Evolutionary conservation across 345 rosid genomes (phyloP), one percentile per base, ranked within the genome.

Genomic region (Pistacia atlantica): DNA sequence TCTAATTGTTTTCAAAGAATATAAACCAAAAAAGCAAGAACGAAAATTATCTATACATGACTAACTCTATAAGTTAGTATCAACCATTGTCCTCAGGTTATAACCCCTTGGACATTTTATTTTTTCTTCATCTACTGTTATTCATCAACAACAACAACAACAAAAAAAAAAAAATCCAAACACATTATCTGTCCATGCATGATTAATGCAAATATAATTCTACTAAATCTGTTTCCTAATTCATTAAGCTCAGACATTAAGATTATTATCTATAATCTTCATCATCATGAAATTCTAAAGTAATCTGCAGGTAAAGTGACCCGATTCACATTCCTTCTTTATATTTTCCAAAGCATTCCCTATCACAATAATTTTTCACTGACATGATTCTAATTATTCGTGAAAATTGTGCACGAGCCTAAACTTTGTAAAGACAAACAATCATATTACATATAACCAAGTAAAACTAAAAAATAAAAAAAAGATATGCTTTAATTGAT

Each of bases 351-450:
- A 48, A 11, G 17, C 16, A 45, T 28, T 31, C 10, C 5, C 4
- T 0, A 6, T 37, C 8, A 8, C n/a, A 5, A 52, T 14, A 62
- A 49, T 28, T 61, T 38, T 38, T 33, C 42, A 46, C 20, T 42
- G 22, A 72, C 3, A 49, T 31, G 49, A 61, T 46, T 73, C 31
- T 28, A 46, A 28, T 72, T 11, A 46, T 48, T 31, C 76, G 17
- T n/a, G 16, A 56, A 37, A 56, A 37, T 8, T 70, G 12, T 58
- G 73, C 73, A 70, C 55, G 11, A 59, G 49, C 74, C 16, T 20
- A 4, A 20, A 37, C 38, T 17, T 25, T 57, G 14, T 17, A 11
- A 72, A 59, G 59, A 22, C 42, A 37, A 6, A 11, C 11, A 38
- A 20, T 18, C 6, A 71, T 69, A 8, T 17, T 49, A 25, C 18